These are phyloP conservation scores for Spergularia bocconei DNA, from an alignment of 148 eudicot genomes.

Conservation along the genomic window DNA sequence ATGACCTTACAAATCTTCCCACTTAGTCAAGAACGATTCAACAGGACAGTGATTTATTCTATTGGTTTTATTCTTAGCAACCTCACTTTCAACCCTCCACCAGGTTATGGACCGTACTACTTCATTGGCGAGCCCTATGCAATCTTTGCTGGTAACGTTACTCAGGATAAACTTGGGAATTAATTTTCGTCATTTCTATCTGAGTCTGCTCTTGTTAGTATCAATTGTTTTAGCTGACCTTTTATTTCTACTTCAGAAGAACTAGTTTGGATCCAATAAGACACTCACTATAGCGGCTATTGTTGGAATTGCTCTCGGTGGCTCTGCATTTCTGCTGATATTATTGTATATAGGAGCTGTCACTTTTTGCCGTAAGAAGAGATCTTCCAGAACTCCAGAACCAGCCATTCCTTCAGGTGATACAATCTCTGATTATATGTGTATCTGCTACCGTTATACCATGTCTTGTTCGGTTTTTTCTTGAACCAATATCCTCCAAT, in stretches of 20 bases:
- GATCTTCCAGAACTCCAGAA: neutral
- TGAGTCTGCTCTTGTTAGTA: too few species aligned
- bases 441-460: too few species aligned
- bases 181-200: neutral
- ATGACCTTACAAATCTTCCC: conserved; percentile 31
- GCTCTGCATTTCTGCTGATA: neutral
- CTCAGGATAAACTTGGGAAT: neutral
- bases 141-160: conserved; percentile 20
- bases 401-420: conserved; percentile 4
- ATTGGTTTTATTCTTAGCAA: conserved; percentile 35
- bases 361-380: neutral
- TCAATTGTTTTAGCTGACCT: neutral
- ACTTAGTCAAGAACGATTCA: conserved; percentile 23
- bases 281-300: neutral
- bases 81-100: conserved; percentile 35
- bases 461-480: too few species aligned
- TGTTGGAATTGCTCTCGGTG: conserved; percentile 8
- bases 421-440: neutral
- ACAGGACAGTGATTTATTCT: conserved; percentile 30
- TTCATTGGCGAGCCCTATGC: conserved; percentile 25
- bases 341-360: neutral
- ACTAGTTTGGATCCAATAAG: neutral
- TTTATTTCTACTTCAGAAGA: conserved; percentile 2
- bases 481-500: neutral
- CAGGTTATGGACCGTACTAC: conserved; percentile 27